phyloP scores from a whole-genome alignment of 306 rosid genomes.

The Citrullus amarus region DNA sequence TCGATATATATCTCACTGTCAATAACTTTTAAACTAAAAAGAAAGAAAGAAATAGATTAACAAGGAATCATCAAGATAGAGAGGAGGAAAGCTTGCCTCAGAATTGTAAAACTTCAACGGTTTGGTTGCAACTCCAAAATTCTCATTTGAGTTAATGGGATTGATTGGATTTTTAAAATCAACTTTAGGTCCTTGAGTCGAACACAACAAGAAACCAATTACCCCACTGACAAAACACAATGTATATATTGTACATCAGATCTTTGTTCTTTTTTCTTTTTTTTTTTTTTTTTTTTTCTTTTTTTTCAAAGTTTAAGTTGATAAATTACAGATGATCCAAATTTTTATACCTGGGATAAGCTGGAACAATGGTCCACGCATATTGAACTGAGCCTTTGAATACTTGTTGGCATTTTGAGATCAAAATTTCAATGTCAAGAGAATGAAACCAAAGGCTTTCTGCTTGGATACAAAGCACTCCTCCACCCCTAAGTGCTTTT shows the following conservation, averaged over 20 bases:
- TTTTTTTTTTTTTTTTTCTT: no score
- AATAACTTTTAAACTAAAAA: no score
- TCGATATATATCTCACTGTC: no score
- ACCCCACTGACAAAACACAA: constrained; percentile 34
- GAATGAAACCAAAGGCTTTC: constrained; percentile 54
- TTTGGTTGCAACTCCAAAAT: constrained; percentile 29
- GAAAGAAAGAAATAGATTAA: no score
- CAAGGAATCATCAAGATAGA: no score
- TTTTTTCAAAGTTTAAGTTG: no score
- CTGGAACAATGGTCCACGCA: constrained; percentile 64
- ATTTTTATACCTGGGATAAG: constrained; percentile 52
- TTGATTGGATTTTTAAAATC: constrained; percentile 50
- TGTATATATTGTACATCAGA: background rate
- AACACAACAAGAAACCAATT: constrained; percentile 70
- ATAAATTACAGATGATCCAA: no score
- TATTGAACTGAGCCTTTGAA: constrained; percentile 55
- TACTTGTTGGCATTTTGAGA: constrained; percentile 22
- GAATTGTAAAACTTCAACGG: constrained; percentile 58
- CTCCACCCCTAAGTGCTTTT: constrained; percentile 43
- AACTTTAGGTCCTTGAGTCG: constrained; percentile 44
- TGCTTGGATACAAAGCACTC: constrained; percentile 54
- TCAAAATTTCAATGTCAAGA: constrained; percentile 20
- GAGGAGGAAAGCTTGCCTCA: constrained; percentile 19
- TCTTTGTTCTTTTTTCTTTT: no score
- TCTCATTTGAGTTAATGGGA: constrained; percentile 22